Evolutionary conservation across 345 rosid genomes (phyloP).

Genomic region (Carallia pectinifolia): DNA sequence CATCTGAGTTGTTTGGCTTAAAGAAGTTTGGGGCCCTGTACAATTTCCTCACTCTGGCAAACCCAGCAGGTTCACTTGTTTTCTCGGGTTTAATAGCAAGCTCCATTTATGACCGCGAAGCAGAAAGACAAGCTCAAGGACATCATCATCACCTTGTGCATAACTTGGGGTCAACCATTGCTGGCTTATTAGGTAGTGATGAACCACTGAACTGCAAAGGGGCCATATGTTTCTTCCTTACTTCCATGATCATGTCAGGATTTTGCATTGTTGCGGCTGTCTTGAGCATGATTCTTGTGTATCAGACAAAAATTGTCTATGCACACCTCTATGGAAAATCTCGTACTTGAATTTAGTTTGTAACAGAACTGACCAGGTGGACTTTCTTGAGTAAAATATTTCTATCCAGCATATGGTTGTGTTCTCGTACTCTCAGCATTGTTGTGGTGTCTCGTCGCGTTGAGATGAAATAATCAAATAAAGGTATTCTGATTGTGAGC

Average conservation of each 20-base stretch:
- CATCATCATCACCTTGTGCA: conserved; percentile 18
- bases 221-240: conserved; percentile 83
- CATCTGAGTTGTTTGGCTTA: conserved; percentile 93
- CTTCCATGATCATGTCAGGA: conserved; percentile 92
- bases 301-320: conserved; percentile 79
- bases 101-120: conserved; percentile 80
- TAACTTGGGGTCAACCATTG: conserved; percentile 25
- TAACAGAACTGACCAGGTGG: not conserved
- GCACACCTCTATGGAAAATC: conserved; percentile 68
- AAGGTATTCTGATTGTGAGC: not conserved
- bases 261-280: conserved; percentile 65
- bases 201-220: conserved; percentile 75
- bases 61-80: conserved; percentile 91
- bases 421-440: not conserved
- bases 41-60: conserved; percentile 94
- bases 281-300: conserved; percentile 87
- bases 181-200: conserved; percentile 33
- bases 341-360: conserved; percentile 10
- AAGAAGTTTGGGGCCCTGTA: conserved; percentile 92
- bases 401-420: not conserved
- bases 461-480: too few species aligned
- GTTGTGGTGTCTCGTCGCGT: too few species aligned
- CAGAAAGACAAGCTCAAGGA: conserved; percentile 72
- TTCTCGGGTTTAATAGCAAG: conserved; percentile 94
- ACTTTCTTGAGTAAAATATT: not conserved